Evolutionary conservation across 108 stramenopile genomes (phyloP).

Genomic region (Aurantiochytrium sp.): DNA sequence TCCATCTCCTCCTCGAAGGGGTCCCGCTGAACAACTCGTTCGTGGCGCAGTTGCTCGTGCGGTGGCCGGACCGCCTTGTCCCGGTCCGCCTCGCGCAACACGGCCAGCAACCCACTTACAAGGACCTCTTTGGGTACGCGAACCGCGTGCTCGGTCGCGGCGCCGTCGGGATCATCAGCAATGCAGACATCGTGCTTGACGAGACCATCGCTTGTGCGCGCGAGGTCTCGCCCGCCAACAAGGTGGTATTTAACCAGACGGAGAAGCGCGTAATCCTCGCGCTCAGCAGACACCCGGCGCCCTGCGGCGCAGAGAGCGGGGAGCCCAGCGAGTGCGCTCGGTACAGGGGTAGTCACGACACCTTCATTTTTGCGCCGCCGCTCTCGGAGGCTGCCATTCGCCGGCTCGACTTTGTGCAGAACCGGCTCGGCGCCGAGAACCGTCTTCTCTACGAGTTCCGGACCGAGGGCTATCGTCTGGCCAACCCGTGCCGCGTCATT

Average conservation of each 20-base stretch:
- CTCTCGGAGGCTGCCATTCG: neutral
- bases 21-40: neutral
- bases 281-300: neutral
- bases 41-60: neutral
- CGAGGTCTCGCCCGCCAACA: neutral
- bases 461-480: neutral
- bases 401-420: neutral
- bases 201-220: neutral
- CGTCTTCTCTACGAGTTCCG: neutral
- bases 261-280: neutral
- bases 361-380: neutral
- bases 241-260: neutral
- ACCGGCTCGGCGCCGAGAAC: conserved; percentile 1
- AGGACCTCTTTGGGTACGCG: neutral
- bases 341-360: conserved; percentile 11
- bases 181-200: neutral
- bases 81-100: neutral
- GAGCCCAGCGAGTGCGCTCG: neutral
- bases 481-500: neutral
- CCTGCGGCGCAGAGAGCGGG: neutral
- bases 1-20: neutral
- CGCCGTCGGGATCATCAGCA: neutral
- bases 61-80: neutral
- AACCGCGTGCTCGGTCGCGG: neutral
- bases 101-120: neutral